Conservation (phyloP, 1,284 basidiomycete species). For the Schizophyllum amplum region DNA sequence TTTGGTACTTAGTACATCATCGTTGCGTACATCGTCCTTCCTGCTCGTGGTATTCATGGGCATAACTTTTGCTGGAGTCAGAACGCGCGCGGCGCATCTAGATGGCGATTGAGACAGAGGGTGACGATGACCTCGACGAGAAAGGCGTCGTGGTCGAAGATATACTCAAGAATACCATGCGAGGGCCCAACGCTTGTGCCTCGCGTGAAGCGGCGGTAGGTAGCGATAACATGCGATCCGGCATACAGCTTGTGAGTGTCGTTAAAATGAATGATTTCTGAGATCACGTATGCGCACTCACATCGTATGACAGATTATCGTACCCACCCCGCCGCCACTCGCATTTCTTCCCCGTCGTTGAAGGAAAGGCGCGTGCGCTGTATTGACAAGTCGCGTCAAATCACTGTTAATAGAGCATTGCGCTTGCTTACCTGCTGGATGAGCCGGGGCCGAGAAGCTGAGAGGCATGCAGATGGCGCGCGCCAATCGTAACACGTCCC, state of each 20-base stretch:
- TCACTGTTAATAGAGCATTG: neutral
- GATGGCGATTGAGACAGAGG: slow-evolving; percentile 60
- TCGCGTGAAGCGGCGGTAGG: slow-evolving; percentile 44
- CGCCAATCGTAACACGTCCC: slow-evolving; percentile 47
- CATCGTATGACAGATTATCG: slow-evolving; percentile 46
- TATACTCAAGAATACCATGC: slow-evolving; percentile 55
- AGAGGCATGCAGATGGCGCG: slow-evolving; percentile 38
- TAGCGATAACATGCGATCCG: slow-evolving; percentile 42
- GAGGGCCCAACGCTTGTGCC: slow-evolving; percentile 53
- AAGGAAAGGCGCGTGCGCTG: slow-evolving; percentile 53
- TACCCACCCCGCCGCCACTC: slow-evolving; percentile 54
- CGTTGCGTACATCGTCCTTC: neutral
- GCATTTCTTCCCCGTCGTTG: slow-evolving; percentile 40
- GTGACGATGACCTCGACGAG: slow-evolving; percentile 57
- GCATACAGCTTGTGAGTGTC: slow-evolving; percentile 36
- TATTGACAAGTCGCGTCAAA: slow-evolving; percentile 9
- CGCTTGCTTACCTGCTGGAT: slow-evolving; percentile 30
- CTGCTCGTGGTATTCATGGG: neutral
- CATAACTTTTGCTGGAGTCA: no score
- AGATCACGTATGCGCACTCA: no score
- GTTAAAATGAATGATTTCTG: no score
- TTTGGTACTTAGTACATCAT: neutral
- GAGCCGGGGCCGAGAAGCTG: slow-evolving; percentile 50
- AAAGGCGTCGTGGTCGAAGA: slow-evolving; percentile 49
- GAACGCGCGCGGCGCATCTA: neutral